Evolutionary conservation across 2,329 filamentous ascomycete species (phyloP).

Genomic region (Bipolaris victoriae): DNA sequence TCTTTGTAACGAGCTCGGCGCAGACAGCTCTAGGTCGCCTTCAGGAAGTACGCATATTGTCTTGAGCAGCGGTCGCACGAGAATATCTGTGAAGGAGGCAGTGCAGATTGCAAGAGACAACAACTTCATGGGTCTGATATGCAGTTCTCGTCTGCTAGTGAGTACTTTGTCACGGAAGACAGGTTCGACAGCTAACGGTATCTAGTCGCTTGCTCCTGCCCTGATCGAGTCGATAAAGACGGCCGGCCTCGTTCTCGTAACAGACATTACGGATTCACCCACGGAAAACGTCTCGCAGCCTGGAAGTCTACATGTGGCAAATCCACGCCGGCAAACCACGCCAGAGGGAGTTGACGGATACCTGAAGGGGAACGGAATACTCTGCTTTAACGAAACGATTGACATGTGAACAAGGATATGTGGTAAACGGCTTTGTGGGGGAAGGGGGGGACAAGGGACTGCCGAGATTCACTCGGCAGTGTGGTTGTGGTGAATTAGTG

Average conservation of each 20-base stretch:
- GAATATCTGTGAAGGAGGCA: conserved; percentile 90
- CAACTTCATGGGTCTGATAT: conserved; percentile 97
- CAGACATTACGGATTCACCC: conserved; percentile 73
- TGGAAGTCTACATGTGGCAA: conserved; percentile 50
- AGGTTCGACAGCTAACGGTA: conserved; percentile 7
- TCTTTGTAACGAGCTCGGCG: conserved; percentile 88
- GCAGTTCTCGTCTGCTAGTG: conserved; percentile 84
- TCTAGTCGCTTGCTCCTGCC: conserved; percentile 87
- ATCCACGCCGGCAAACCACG: conserved; percentile 54
- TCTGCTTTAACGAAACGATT: conserved; percentile 92
- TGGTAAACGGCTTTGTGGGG: not conserved
- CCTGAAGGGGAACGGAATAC: conserved; percentile 81
- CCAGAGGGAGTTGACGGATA: conserved; percentile 87
- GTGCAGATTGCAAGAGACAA: conserved; percentile 93
- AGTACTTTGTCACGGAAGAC: conserved; percentile 43
- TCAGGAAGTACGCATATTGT: conserved; percentile 50
- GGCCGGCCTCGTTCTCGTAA: conserved; percentile 87
- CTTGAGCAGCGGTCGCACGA: conserved; percentile 70
- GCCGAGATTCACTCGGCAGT: not conserved
- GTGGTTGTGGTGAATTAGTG: not conserved
- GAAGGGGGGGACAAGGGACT: not conserved
- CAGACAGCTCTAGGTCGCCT: conserved; percentile 56
- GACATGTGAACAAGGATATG: conserved; percentile 46
- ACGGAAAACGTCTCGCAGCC: conserved; percentile 42
- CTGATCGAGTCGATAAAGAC: conserved; percentile 93